Base-by-base conservation (phyloP, 2,329 filamentous ascomycete species). In the Epichloe elymi region DNA sequence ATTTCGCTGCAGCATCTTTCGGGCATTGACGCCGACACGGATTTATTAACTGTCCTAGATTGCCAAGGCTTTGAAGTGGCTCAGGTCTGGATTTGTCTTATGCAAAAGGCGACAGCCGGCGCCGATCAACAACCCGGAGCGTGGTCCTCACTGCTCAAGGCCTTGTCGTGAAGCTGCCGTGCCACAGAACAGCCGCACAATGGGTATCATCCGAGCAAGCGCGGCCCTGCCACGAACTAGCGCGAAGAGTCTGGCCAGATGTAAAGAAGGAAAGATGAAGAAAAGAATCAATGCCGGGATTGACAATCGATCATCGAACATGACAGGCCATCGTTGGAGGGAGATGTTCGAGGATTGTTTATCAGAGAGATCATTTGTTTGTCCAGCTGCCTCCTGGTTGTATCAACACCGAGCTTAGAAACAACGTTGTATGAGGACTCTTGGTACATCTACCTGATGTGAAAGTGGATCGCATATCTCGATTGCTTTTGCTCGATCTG, bases 81-180 rank as follows among this genome's bases (percentile, higher is more conserved):
- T 19, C 11, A 20, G 17, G 17, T 19, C 17, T 46, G 35, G 17
- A 14, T 38, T 10, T 26, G 11, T 10, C 17, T 17, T 30, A 15
- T 47, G 19, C 33, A 26, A 37, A 47, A 45, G 38, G 19, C 15
- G 33, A 44, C n/a, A 30, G 50, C 33, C 39, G 40, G 35, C 20
- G 41, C 46, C 46, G 46, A 49, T 48, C 50, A 52, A 43, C 30
- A 51, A 20, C 50, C 46, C 33, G 8, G 45, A 43, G 37, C 39
- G 17, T 38, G 49, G 38, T 20, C 33, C 14, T 30, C 33, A 15
- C 14, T 46, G 7, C 11, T 26, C 19, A 26, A 42, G 45, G 26
- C 46, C 35, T 12, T 12, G 17, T 39, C 5, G 8, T 17, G 38
- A 48, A 44, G 36, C 20, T 38, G 35, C 35, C 38, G 37, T 30